Evolutionary conservation across 1,139 yeast genomes (phyloP).

Genomic region (Lodderomyces margitis): DNA sequence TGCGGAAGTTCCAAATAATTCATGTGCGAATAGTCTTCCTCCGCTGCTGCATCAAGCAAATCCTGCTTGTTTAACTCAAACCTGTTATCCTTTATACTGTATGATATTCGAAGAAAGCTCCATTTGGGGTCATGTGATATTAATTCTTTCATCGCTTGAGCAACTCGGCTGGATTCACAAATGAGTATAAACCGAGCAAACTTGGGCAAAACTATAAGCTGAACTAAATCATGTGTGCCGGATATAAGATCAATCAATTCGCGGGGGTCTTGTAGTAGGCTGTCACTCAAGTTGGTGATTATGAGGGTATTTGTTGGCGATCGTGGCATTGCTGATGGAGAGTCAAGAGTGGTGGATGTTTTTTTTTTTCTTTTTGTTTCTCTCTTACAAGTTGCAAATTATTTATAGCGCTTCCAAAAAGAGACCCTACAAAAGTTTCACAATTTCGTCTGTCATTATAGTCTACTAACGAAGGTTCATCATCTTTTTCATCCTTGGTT

Average conservation of each 20-base stretch:
- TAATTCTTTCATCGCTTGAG: slow-evolving; percentile 20
- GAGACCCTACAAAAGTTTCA: not conserved
- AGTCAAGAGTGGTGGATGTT: not conserved
- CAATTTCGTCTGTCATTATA: not conserved
- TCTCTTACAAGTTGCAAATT: no score
- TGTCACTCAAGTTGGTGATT: slow-evolving; percentile 28
- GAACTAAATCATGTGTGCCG: slow-evolving; percentile 24
- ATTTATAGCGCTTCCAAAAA: not conserved
- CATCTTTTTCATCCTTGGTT: slow-evolving; percentile 18
- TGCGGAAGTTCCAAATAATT: slow-evolving; percentile 44
- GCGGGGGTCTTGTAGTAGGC: slow-evolving; percentile 26
- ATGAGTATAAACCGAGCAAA: slow-evolving; percentile 37
- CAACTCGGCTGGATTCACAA: slow-evolving; percentile 25
- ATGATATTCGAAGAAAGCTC: slow-evolving; percentile 23
- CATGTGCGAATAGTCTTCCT: slow-evolving; percentile 9
- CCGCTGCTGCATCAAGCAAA: slow-evolving; percentile 1
- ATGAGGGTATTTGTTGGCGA: slow-evolving; percentile 42
- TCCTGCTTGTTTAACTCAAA: slow-evolving; percentile 13
- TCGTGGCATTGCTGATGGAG: slow-evolving; percentile 8
- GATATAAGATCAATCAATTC: slow-evolving; percentile 27
- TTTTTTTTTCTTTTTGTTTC: not conserved
- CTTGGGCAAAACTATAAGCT: slow-evolving; percentile 35
- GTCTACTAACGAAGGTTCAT: slow-evolving; percentile 15
- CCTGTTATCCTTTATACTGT: slow-evolving; percentile 36
- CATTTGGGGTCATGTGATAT: slow-evolving; percentile 19